Base-by-base conservation (phyloP, 1,284 basidiomycete genomes). In the Omphalotus olearius region DNA sequence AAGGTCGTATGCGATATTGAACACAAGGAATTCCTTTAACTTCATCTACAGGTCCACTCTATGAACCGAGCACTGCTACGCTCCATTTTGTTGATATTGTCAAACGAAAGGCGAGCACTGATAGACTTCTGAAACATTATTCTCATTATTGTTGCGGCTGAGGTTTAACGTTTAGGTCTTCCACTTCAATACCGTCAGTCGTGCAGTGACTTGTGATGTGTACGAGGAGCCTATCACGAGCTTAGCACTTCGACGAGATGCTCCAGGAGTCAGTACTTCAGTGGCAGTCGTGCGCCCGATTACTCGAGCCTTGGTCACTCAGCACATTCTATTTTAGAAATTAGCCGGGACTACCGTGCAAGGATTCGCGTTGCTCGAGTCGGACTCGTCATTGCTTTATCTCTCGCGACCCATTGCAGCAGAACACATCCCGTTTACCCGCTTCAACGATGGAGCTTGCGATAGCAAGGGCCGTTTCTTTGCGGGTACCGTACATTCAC, bases 381-480 rank as follows among this genome's bases (percentile, higher is more conserved):
- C 48, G 17, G 45, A 70, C 48, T 71, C 72, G 25, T 67, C 57
- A 20, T 62, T 81, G 36, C 63, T 67, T 46, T 79, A 82, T 60
- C 58, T 83, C 51, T 69, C 64, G 52, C 64, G 73, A 61, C 82
- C 83, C 11, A 63, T 85, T 6, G 67, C 73, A 13, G 57, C 65
- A 6, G 62, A 70, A 18, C 66, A 78, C 39, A 58, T 59, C 18
- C 61, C 68, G 9, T 66, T 75, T 57, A 78, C 74, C 18, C 75
- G 84, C 42, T 85, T 87, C 68, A 87, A 87, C 63, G 83, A 86
- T 60, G 85, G 84, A 36, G 83, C 74, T 4, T 86, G 83, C 61
- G 83, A 86, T 59, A 73, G 68, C 55, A 66, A 72, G 57, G 84
- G 84, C 4, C 74, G 82, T 33, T 86, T 82, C 62, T 78, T 85